phyloP scores from a whole-genome alignment of 495 filamentous ascomycete genomes.

The Penicillium goetzii region DNA sequence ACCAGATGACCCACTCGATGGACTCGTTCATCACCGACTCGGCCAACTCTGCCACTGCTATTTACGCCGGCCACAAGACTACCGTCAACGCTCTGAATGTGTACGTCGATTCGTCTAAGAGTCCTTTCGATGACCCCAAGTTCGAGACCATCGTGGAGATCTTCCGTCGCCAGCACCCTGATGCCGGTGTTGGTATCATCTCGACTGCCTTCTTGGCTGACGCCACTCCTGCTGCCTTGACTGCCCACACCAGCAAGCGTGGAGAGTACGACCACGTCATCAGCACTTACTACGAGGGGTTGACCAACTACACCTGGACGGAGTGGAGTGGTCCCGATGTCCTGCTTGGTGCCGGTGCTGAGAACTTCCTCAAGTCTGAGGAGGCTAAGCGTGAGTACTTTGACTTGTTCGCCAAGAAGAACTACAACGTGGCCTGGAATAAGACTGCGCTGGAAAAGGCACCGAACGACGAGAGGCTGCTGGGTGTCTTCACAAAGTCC shows the following conservation, averaged over 20 bases:
- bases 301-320: constrained; percentile 69
- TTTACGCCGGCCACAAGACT: constrained; percentile 76
- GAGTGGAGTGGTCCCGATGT: constrained; percentile 68
- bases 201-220: constrained; percentile 73
- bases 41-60: constrained; percentile 73
- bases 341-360: constrained; percentile 72
- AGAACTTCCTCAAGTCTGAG: constrained; percentile 60
- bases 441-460: constrained; percentile 62
- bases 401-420: constrained; percentile 63
- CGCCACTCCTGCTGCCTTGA: constrained; percentile 70
- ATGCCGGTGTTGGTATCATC: constrained; percentile 59
- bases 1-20: constrained; percentile 74
- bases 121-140: constrained; percentile 73
- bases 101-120: constrained; percentile 67
- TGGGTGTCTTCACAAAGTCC: constrained; percentile 69
- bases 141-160: constrained; percentile 77
- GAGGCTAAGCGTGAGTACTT: constrained; percentile 65
- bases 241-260: constrained; percentile 66
- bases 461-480: constrained; percentile 56
- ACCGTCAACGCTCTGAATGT: constrained; percentile 74
- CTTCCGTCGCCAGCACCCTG: constrained; percentile 60
- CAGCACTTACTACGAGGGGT: constrained; percentile 59
- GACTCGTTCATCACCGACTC: constrained; percentile 78
- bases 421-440: constrained; percentile 67
- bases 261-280: constrained; percentile 65